A percentile compares a stretch with the other conserved stretches of the same genome.
phyloP scores from a whole-genome alignment of 495 filamentous ascomycete genomes.

The Rhizodiscina lignyota region DNA sequence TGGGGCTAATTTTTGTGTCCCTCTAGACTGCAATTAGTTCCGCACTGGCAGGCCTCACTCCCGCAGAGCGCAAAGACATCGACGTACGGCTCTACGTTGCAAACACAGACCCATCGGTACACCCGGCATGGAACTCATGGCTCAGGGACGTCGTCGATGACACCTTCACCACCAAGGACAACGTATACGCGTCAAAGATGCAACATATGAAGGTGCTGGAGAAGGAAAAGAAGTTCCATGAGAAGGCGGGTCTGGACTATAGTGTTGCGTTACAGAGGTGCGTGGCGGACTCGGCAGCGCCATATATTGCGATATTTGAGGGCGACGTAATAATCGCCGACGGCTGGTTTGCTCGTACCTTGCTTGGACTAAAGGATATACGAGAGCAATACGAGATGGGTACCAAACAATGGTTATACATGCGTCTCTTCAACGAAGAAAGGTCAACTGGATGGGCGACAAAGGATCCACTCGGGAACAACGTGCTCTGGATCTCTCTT shows the following conservation, averaged over 20 bases:
- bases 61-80: neutral
- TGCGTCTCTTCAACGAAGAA: neutral
- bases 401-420: neutral
- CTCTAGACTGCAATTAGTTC: no score
- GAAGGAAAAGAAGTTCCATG: neutral
- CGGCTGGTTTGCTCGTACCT: neutral
- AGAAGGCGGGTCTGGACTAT: neutral
- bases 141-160: neutral
- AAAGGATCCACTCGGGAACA: neutral
- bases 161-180: neutral
- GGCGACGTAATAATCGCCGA: neutral
- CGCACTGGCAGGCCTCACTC: no score
- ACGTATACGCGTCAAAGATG: neutral
- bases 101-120: neutral
- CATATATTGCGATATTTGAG: constrained; percentile 1
- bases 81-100: neutral
- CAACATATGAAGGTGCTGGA: neutral
- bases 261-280: neutral
- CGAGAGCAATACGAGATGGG: neutral
- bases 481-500: neutral
- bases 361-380: neutral
- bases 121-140: neutral
- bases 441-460: neutral
- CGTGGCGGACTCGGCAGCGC: neutral
- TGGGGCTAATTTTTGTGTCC: no score